Evolutionary conservation across 495 filamentous ascomycete species (phyloP), one percentile per base, ranked within the genome.

Genomic region (Aspergillus heteromorphus): DNA sequence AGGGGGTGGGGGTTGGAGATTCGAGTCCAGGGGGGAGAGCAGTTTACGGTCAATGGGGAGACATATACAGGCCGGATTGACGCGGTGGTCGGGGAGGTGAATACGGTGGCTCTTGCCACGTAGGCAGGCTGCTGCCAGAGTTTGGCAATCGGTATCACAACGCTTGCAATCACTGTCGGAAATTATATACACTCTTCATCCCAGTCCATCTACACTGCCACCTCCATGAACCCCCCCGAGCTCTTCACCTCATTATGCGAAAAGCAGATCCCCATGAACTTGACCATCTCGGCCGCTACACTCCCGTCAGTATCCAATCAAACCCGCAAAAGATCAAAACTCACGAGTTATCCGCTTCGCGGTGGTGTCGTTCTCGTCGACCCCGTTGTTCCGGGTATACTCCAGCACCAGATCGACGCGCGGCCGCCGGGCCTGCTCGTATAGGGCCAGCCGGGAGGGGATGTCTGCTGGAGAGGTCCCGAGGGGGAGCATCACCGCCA

Each of bases 401-500:
- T 59, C 25, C 45, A 63, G 14, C 7, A 58, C 38, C 29, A 54
- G 21, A 0, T 70, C 60, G 1, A 68, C 54, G 1, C 65, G 58
- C 1, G 57, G 51, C 1, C 57, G 62, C 17, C 83, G 62, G 13
- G 77, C 72, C 17, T 69, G 59, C 49, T 85, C 70, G 57, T 85
- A 88, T 7, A 86, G 53, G 55, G 69, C 62, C 14, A 86, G 62
- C 2, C 81, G 71, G 2, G 66, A 62, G 0, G 71, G 60, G 10
- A 87, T 66, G 6, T 80, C 76, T 1, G 58, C 51, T 0, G 57
- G 18, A 2, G 51, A 45, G 0, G 72, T 81, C 0, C 73, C 77
- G 13, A 55, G 10, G 0, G 78, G 77, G 3, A 87, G 69, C 1
- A 86, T 60, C 13, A 74, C 72, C 6, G 73, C 76, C 0, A 87